A percentile compares a stretch with the other conserved stretches of the same genome.
These are phyloP conservation scores for Fusarium sp. DNA, from an alignment of 2,329 filamentous ascomycete species.

Conservation along the genomic window DNA sequence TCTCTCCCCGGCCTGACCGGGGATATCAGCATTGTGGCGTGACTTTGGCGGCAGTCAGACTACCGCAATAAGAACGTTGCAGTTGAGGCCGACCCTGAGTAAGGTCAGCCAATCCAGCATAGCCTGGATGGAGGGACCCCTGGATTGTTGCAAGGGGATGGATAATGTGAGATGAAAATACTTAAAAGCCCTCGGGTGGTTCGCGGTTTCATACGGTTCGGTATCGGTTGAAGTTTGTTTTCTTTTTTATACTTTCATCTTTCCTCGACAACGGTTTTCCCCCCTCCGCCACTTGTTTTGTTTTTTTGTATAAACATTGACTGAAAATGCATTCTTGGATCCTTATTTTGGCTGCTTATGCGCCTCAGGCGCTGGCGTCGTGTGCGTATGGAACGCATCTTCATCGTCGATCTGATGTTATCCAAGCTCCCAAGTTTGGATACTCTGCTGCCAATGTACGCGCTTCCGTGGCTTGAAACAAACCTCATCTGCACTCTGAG, in stretches of 20 bases:
- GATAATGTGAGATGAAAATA: not conserved
- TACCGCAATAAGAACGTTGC: constrained; percentile 13
- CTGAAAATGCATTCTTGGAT: constrained; percentile 32
- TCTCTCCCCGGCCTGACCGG: not conserved
- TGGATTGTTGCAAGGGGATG: not conserved
- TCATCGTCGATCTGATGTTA: constrained; percentile 50
- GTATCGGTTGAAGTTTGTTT: not conserved
- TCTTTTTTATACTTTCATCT: not conserved
- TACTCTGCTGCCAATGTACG: constrained; percentile 55
- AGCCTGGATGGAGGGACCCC: not conserved
- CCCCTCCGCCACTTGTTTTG: not conserved
- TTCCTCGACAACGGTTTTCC: not conserved
- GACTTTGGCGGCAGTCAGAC: not conserved
- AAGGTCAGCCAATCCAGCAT: constrained; percentile 8
- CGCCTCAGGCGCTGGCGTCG: constrained; percentile 48
- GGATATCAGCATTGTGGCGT: no score
- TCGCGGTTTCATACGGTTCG: not conserved
- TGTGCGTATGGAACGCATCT: constrained; percentile 58
- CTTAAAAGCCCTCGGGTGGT: constrained; percentile 13
- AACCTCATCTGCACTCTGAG: accelerated
- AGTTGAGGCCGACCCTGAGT: not conserved
- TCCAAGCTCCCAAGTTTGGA: constrained; percentile 56
- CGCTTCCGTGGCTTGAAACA: not conserved
- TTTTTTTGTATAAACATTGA: not conserved
- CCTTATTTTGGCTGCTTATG: constrained; percentile 28